Base-by-base conservation (phyloP, 768 basidiomycete genomes). In the Phaeolepiota aurea region DNA sequence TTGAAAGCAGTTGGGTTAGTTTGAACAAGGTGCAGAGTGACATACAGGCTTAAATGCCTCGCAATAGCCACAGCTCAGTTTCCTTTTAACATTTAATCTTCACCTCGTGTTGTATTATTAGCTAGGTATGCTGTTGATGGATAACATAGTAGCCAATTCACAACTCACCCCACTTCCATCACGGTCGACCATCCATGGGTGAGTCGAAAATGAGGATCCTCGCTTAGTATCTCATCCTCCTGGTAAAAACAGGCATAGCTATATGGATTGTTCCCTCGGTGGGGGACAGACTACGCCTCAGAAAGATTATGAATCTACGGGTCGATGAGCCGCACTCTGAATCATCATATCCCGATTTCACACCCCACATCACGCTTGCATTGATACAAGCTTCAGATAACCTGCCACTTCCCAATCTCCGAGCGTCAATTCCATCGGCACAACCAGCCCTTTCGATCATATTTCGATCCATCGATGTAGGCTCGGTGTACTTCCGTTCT, bases 301-400 rank as follows among this genome's bases (percentile, higher is more conserved):
- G 59, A 47, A 57, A 50, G 9, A 48, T 73, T 42, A 80, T 87
- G 73, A 47, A 48, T 4, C 45, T 65, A 44, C 52, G 56, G 37
- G 61, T 60, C 40, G 47, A 51, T 19, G 31, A 33, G 30, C 23
- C 13, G n/a, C 40, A 34, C 3, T 61, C 57, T 7, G 38, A 48
- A 35, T 48, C 51, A 5, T 76, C 78, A 0, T 87, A 79, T 52
- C 80, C 82, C 1, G 43, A 49, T 16, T 78, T 87, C 55, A 53
- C 71, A 25, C 82, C 84, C 3, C 86, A 89, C 56, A 70, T 87
- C 51, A 88, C 87, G 0, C 74, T 89, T 49, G 73, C 56, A 43
- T 69, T 57, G 32, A 65, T 61, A 46, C 74, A 58, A 22, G 42
- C 49, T 31, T 52, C 47, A 19, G 46, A 52, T 25, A 48, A 48